Evolutionary conservation across 495 filamentous ascomycete genomes (phyloP).

Genomic region (Penicillium pancosmium): DNA sequence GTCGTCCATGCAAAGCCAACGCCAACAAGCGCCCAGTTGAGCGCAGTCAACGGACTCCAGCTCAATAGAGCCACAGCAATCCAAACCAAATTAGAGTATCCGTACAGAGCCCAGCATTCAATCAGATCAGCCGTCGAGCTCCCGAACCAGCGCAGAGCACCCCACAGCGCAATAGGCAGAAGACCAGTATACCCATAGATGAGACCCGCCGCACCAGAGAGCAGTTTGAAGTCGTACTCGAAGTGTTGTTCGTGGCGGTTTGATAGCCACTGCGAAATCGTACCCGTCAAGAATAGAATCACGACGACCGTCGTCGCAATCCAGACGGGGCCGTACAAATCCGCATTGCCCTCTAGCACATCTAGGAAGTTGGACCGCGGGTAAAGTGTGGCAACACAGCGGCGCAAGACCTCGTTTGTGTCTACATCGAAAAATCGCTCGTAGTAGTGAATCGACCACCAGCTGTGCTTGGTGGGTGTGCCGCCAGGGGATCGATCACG

Average conservation of each 20-base stretch:
- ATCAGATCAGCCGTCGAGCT: constrained; percentile 77
- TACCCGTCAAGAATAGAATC: constrained; percentile 92
- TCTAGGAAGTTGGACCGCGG: constrained; percentile 94
- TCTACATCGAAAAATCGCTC: constrained; percentile 98
- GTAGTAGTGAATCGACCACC: constrained; percentile 94
- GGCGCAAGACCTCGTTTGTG: constrained; percentile 79
- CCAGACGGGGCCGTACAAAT: constrained; percentile 96
- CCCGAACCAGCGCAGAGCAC: constrained; percentile 89
- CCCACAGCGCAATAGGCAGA: constrained; percentile 84
- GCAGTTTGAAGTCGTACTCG: constrained; percentile 84
- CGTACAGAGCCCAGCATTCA: constrained; percentile 93
- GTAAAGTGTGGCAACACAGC: constrained; percentile 82
- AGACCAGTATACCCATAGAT: constrained; percentile 92
- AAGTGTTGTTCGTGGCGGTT: constrained; percentile 61
- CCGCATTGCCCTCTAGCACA: constrained; percentile 94
- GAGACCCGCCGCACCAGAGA: constrained; percentile 81
- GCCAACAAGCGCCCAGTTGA: constrained; percentile 93
- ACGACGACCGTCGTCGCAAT: constrained; percentile 97
- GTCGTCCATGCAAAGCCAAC: constrained; percentile 86
- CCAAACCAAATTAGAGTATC: constrained; percentile 95
- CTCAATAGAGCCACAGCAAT: constrained; percentile 90
- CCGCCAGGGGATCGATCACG: constrained; percentile 49
- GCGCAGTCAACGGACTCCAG: constrained; percentile 78
- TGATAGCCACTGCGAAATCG: constrained; percentile 86
- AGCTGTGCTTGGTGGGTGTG: constrained; percentile 73